Evolutionary conservation across 225 moss, liverwort and hornwort species (phyloP).

Genomic region (Rhytidiadelphus loreus): DNA sequence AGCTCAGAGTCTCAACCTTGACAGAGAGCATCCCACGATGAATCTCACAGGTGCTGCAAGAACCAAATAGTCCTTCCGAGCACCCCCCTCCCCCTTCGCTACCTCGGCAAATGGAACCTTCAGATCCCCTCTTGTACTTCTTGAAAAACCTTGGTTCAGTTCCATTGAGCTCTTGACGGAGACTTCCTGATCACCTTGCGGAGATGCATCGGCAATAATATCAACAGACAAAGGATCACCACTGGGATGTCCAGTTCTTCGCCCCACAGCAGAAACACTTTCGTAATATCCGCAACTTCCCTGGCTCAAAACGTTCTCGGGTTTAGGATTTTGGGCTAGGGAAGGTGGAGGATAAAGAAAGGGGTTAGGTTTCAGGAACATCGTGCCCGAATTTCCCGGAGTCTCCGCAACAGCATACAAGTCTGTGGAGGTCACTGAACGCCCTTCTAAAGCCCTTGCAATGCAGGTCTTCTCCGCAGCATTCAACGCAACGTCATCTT

Average conservation of each 20-base stretch:
- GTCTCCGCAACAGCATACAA: background rate
- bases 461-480: background rate
- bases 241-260: conserved; percentile 7
- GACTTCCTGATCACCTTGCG: background rate
- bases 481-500: conserved; percentile 16
- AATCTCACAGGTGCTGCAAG: conserved; percentile 72
- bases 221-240: background rate
- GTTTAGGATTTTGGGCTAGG: background rate
- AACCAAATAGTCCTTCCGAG: conserved; percentile 57
- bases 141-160: background rate
- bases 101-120: conserved; percentile 52
- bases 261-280: background rate
- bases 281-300: background rate
- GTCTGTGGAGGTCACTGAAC: background rate
- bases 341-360: background rate
- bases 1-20: conserved; percentile 23
- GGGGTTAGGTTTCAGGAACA: background rate
- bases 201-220: no score
- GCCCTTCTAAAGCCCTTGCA: conserved; percentile 1
- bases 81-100: conserved; percentile 38
- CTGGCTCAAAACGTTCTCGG: background rate
- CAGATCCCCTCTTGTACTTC: conserved; percentile 30
- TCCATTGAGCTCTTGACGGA: background rate
- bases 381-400: background rate
- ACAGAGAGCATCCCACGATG: conserved; percentile 81